Evolutionary conservation across 495 filamentous ascomycete genomes (phyloP), one percentile per base, ranked within the genome.

Genomic region (Hypomontagnella submonticulosa): DNA sequence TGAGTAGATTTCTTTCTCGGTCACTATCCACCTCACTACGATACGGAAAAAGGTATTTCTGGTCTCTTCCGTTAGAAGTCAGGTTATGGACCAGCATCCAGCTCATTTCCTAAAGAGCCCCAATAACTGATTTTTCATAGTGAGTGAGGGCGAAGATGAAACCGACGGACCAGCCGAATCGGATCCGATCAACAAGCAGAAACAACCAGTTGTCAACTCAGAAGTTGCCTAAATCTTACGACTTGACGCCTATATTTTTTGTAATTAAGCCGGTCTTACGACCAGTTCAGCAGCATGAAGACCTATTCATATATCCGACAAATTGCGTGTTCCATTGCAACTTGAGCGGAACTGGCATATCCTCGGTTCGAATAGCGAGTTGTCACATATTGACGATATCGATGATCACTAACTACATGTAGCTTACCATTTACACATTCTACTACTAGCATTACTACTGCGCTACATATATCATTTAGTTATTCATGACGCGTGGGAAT

Each of bases 141-240:
- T 69, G 66, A 69, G 66, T 50, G 66, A 69, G 20, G 50, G 20
- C 23, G 66, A 69, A 16, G 33, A 58, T 10, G 55, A 64, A 20
- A 54, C 18, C 16, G 36, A 60, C 15, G 11, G 13, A 20, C 50
- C 30, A 16, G 19, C 50, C 23, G 36, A 44, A 8, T 55, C 49
- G 10, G 48, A 66, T 18, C 19, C n/a, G 11, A 36, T 42, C 19
- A 15, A 23, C 6, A 50, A 53, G 27, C 48, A 46, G 34, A 61
- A 53, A 18, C 30, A 20, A 30, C 4, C 40, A 1, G n/a, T 19
- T 12, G 11, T 51, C 44, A 43, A 40, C n/a, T 19, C 27, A 33
- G 55, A 37, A 2, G 40, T 42, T 44, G 48, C 43, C 12, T 64
- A 69, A 42, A 42, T 38, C 18, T 37, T 43, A 57, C 7, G 51